A percentile compares a stretch with the other conserved stretches of the same genome.
These are phyloP conservation scores for Hawksworthiomyces lignivorus DNA, from an alignment of 2,329 filamentous ascomycete genomes.

Conservation along the genomic window DNA sequence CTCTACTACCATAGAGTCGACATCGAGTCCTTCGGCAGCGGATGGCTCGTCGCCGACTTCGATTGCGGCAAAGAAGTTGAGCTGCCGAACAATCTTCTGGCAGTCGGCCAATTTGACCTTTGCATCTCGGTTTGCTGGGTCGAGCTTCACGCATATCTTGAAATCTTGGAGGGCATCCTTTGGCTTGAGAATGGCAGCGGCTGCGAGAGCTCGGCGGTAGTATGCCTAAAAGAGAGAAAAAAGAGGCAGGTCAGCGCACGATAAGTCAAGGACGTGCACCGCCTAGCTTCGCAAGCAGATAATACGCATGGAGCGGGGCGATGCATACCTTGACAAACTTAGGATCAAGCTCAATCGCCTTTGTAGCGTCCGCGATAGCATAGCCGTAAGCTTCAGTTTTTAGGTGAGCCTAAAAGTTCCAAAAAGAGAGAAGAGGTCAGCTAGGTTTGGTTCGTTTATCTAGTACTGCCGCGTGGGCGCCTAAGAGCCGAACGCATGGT, in stretches of 20 bases:
- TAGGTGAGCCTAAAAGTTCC: slow-evolving; percentile 64
- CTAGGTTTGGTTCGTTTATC: too few species aligned
- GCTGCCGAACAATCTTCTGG: slow-evolving; percentile 85
- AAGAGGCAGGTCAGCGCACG: too few species aligned
- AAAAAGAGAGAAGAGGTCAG: background rate
- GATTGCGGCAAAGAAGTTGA: slow-evolving; percentile 91
- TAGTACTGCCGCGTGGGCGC: too few species aligned
- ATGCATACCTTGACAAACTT: slow-evolving; percentile 80
- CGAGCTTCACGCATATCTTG: slow-evolving; percentile 79
- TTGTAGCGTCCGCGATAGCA: slow-evolving; percentile 82
- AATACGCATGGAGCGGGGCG: too few species aligned
- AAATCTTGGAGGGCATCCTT: slow-evolving; percentile 88
- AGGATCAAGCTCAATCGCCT: slow-evolving; percentile 82
- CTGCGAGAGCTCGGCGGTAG: slow-evolving; percentile 85
- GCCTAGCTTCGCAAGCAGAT: too few species aligned
- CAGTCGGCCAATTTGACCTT: slow-evolving; percentile 87
- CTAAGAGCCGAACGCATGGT: too few species aligned
- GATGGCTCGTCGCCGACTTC: slow-evolving; percentile 89
- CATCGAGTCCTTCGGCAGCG: slow-evolving; percentile 79
- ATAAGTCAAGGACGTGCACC: too few species aligned
- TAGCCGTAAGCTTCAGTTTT: slow-evolving; percentile 94
- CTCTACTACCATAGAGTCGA: slow-evolving; percentile 80
- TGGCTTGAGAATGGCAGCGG: slow-evolving; percentile 83
- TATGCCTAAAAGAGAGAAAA: slow-evolving; percentile 63
- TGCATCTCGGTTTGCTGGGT: slow-evolving; percentile 82